These are phyloP conservation scores for Solanum arcanum DNA, from an alignment of 257 asterid species.

Conservation along the genomic window DNA sequence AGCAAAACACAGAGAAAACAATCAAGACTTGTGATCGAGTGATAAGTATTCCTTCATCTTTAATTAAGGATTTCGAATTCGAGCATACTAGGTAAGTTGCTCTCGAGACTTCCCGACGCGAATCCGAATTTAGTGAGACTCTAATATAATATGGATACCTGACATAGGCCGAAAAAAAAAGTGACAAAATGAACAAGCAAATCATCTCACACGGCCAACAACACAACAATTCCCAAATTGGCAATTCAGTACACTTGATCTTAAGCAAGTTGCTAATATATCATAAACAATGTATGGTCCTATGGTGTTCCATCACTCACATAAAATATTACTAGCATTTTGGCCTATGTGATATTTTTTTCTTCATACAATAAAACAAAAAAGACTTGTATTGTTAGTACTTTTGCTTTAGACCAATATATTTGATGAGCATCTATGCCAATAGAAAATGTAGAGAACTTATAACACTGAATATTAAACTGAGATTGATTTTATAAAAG, in stretches of 20 bases:
- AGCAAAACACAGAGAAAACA: neutral
- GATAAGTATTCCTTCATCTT: fast-evolving
- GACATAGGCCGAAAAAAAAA: fast-evolving
- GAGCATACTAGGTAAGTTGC: too few relatives aligned
- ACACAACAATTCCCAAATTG: neutral
- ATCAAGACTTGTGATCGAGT: neutral
- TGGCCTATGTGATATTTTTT: neutral
- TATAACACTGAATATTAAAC: neutral
- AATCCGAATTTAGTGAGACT: fast-evolving
- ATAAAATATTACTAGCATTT: neutral
- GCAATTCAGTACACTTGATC: neutral
- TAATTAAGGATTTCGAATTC: fast-evolving
- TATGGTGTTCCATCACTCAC: neutral
- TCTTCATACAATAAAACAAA: neutral
- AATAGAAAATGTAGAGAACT: neutral
- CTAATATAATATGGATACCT: fast-evolving
- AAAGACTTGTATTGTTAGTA: neutral
- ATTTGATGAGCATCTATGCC: neutral
- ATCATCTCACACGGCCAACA: neutral
- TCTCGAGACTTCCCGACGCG: fast-evolving
- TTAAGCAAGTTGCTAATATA: neutral
- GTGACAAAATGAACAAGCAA: neutral
- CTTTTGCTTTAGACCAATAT: neutral
- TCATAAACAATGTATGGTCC: neutral
- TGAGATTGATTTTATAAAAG: neutral